These are phyloP conservation scores for Tulasnella calospora DNA, from an alignment of 768 basidiomycete species.

Conservation along the genomic window DNA sequence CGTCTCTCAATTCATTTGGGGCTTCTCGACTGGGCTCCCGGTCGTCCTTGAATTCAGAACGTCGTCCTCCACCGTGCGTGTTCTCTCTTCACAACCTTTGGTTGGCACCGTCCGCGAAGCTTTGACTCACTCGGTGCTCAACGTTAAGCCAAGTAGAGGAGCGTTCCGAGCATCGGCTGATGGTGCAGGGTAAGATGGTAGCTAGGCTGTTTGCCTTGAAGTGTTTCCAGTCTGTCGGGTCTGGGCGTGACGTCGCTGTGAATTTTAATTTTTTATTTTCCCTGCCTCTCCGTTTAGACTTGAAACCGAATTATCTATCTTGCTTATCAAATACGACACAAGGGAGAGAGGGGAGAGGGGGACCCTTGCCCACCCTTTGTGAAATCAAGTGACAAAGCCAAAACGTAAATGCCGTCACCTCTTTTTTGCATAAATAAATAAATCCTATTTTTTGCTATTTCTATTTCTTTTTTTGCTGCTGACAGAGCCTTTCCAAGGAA, in stretches of 20 bases:
- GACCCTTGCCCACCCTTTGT: neutral
- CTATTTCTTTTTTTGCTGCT: neutral
- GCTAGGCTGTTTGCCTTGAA: neutral
- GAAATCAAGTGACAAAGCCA: slow-evolving; percentile 5
- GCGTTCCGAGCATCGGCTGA: neutral
- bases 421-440: neutral
- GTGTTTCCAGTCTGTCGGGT: neutral
- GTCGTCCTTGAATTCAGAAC: neutral
- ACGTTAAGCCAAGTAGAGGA: neutral
- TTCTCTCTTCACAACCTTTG: no score
- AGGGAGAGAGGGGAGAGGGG: no score
- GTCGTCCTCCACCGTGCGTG: no score
- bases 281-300: neutral
- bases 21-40: no score
- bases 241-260: neutral
- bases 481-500: neutral
- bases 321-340: neutral
- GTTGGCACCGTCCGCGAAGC: no score
- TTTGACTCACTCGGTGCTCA: neutral
- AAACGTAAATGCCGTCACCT: neutral
- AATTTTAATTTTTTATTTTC: neutral
- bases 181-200: slow-evolving; percentile 5
- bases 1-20: neutral
- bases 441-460: neutral
- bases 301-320: neutral